Conservation (phyloP, 345 rosid species). For the Durio zibethinus region DNA sequence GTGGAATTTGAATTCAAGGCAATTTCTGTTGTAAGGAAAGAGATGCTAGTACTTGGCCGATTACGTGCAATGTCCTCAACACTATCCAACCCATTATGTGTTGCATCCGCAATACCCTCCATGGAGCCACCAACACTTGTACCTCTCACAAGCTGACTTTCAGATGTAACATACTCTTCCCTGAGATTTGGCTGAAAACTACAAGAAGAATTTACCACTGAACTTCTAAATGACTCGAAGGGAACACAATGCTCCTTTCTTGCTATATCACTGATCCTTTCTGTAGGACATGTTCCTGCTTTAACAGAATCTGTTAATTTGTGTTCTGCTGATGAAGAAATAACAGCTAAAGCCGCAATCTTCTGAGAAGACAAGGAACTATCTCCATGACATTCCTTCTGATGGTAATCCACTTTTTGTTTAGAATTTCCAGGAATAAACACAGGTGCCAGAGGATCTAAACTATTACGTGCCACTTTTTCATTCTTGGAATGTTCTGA, state of each 20-base stretch:
- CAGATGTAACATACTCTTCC: conserved; percentile 17
- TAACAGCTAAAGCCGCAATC: conserved; percentile 26
- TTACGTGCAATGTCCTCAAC: background rate
- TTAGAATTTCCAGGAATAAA: conserved; percentile 40
- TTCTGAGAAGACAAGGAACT: conserved; percentile 25
- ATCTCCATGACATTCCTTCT: conserved; percentile 18
- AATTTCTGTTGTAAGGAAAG: conserved; percentile 16
- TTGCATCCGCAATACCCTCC: background rate
- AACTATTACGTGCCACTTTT: conserved; percentile 25
- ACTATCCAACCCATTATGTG: background rate
- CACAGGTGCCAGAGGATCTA: conserved; percentile 55
- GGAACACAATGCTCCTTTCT: conserved; percentile 12
- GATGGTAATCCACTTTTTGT: conserved; percentile 23
- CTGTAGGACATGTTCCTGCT: conserved; percentile 18
- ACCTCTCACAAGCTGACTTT: conserved; percentile 5
- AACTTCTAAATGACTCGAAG: conserved; percentile 1
- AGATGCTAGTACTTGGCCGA: conserved; percentile 8
- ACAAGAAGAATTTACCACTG: conserved; percentile 13
- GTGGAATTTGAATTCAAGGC: conserved; percentile 21
- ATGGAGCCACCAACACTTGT: background rate
- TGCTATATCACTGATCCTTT: conserved; percentile 10
- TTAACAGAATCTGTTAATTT: background rate
- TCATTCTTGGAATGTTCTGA: conserved; percentile 17
- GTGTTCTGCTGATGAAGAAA: background rate
- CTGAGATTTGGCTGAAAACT: conserved; percentile 12